Conservation (phyloP, 2,329 filamentous ascomycete genomes). For the Penicillium hesseltinei region DNA sequence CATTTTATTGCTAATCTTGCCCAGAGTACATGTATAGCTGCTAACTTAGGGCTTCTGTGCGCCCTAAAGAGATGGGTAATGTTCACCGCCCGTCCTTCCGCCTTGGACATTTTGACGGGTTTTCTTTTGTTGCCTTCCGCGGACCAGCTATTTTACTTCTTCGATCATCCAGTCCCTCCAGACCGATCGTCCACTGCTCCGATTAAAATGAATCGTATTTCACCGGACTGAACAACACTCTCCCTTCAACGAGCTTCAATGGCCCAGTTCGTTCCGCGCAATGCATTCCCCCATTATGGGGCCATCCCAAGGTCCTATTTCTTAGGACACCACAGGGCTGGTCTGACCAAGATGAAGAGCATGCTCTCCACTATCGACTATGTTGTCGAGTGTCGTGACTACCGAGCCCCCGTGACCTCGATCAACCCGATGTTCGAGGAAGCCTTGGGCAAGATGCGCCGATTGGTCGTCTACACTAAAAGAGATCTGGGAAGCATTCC, state of each 20-base stretch:
- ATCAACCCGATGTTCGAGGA: conserved; percentile 87
- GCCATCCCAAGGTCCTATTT: conserved; percentile 88
- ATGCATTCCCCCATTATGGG: conserved; percentile 67
- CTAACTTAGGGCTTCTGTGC: no score
- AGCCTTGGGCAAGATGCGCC: conserved; percentile 67
- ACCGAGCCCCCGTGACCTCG: conserved; percentile 82
- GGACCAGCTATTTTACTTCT: neutral
- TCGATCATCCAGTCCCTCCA: neutral
- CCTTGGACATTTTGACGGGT: conserved; percentile 5
- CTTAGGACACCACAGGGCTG: conserved; percentile 85
- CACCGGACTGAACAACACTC: neutral
- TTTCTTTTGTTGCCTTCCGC: neutral
- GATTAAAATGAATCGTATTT: conserved; percentile 10
- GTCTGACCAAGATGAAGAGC: conserved; percentile 76
- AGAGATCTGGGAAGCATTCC: conserved; percentile 64
- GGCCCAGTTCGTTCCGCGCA: conserved; percentile 67
- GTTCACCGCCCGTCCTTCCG: conserved; percentile 6
- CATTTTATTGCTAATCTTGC: no score
- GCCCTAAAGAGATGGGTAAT: no score
- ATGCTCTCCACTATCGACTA: conserved; percentile 78
- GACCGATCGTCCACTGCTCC: neutral
- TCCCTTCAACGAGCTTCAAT: conserved; percentile 3
- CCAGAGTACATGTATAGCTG: no score
- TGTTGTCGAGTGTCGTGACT: conserved; percentile 92
- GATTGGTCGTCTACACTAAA: conserved; percentile 90